Evolutionary conservation across 2,329 filamentous ascomycete species (phyloP), one percentile per base, ranked within the genome.

Genomic region (Neofusicoccum cordaticola): DNA sequence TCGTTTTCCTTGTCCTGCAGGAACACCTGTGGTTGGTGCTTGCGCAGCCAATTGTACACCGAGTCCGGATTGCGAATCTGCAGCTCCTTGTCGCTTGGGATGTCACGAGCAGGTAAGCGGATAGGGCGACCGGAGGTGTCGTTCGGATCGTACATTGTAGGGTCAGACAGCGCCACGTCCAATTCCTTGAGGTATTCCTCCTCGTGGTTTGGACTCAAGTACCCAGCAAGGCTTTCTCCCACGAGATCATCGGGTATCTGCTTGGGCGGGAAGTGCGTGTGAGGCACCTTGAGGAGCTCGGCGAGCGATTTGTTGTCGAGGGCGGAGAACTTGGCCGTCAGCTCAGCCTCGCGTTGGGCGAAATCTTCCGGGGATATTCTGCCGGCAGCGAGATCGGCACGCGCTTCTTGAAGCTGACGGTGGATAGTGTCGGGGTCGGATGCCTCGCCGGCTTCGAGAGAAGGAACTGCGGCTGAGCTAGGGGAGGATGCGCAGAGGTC

Each of bases 21-120:
- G 80, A 96, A 93, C 56, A 93, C 88, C 75, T 94, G 89, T 2
- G 93, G 91, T 66, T 92, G 89, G 77, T 97, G 85, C 73, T 92
- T 88, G 67, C 92, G 86, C 12, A 99, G 85, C 95, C 95, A 99
- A 77, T 96, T 97, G 80, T 96, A 96, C 2, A 97, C 93, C 66
- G 91, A 96, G 47, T 92, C 91, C 0, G 93, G 93, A 75, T 98
- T 98, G 60, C 86, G 86, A 27, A 92, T 77, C 63, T 87, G 83
- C 48, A 83, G 76, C 61, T 86, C 81, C 65, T 82, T 78, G 72
- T 81, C 78, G 64, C 75, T 74, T 65, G 81, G 73, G 45, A 76
- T 79, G 64, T 73, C 70, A 67, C 74, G 76, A 69, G 71, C 78
- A 47, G 74, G 65, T 65, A 71, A 71, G 77, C 72, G 69, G 74